Evolutionary conservation across 495 filamentous ascomycete genomes (phyloP), one percentile per base, ranked within the genome.

Genomic region (Penicillium subrubescens): DNA sequence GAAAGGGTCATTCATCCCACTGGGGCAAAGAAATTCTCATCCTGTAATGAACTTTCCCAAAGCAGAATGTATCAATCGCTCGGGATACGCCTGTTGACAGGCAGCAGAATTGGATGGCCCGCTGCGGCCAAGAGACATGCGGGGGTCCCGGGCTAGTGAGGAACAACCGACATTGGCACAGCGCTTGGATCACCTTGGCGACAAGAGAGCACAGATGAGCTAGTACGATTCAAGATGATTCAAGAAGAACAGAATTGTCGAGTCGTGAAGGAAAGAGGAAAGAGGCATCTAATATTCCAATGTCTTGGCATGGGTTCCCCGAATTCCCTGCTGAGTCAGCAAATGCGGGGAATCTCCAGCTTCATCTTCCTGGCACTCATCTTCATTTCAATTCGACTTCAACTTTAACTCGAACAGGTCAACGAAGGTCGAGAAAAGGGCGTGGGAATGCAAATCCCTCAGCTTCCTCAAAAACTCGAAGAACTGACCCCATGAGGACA

Each of bases 401-500:
- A 21, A 21, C 19, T 8, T 25, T 19, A 23, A 48, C 43, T 44
- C n/a, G 43, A 11, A 25, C 8, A n/a, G 21, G 21, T 48, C 44
- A 25, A 11, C 2, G 19, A 12, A 19, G 11, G 10, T 17, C 10
- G 8, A 3, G 5, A 21, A 23, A 8, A 48, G 5, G 21, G 19
- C 5, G 44, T 48, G 44, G 44, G 44, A 3, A 48, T 48, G 44
- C 12, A 25, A 48, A 12, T 23, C 8, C 0, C 10, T 4, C 6
- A 25, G 2, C 1, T 23, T 48, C 0, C 2, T 1, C 17, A 46
- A 29, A 2, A 3, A 31, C 0, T 27, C 14, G 8, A 17, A 52
- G 8, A 5, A 59, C 3, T 59, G 50, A 2, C 48, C 61, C 64
- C 59, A 27, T 27, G 25, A 27, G 25, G 25, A 27, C 65, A 78